phyloP scores from a whole-genome alignment of 176 grass and related monocot species.

The Tillandsia fasciculata region DNA sequence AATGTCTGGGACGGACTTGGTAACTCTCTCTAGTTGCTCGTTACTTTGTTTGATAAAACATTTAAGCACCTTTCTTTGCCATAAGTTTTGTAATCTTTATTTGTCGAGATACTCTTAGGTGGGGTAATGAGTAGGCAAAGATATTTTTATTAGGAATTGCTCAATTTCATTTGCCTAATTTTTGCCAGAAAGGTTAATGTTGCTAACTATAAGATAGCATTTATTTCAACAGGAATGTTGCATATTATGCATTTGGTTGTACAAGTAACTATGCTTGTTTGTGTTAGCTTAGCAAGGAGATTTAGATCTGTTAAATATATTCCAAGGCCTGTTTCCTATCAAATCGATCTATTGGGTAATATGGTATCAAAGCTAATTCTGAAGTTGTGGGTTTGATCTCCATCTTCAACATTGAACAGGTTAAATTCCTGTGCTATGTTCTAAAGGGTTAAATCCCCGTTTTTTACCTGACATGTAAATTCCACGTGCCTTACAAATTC shows the following conservation, averaged over 20 bases:
- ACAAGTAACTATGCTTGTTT: background rate
- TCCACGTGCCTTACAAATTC: too few relatives aligned
- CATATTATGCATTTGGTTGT: background rate
- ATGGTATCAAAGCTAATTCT: too few relatives aligned
- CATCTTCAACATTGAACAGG: too few relatives aligned
- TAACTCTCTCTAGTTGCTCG: background rate
- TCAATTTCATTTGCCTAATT: background rate
- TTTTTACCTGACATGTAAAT: too few relatives aligned
- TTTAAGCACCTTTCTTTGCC: background rate
- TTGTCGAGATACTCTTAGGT: background rate
- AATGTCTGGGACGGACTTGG: background rate
- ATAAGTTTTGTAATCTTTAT: background rate
- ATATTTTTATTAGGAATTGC: too few relatives aligned
- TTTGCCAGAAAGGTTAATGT: background rate
- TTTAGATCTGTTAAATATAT: background rate
- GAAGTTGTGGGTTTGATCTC: too few relatives aligned
- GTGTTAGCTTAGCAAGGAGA: background rate
- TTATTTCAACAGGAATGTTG: background rate
- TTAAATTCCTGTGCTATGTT: too few relatives aligned
- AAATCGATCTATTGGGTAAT: too few relatives aligned
- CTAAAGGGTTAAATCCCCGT: too few relatives aligned
- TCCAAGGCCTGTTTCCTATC: too few relatives aligned
- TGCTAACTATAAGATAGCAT: background rate
- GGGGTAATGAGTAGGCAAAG: background rate
- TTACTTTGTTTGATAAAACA: background rate